Conservation (phyloP, 345 rosid species). For the Eucalyptus polyanthemos region DNA sequence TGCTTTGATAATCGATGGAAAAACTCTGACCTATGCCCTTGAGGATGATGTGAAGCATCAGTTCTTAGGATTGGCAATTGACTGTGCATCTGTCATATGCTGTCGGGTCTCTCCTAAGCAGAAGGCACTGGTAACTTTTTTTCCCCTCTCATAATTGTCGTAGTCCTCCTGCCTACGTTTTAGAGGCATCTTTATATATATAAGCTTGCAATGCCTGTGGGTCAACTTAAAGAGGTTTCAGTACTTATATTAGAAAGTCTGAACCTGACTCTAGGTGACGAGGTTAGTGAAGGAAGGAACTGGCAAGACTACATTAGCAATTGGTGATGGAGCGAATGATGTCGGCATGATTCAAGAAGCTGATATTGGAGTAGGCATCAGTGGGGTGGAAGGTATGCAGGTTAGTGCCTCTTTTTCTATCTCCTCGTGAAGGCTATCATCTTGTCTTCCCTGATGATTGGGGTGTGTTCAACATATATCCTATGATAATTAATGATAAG, state of each 20-base stretch:
- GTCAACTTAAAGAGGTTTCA: neutral
- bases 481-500: neutral
- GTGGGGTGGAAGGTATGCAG: conserved; percentile 99
- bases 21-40: conserved; percentile 71
- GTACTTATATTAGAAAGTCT: neutral
- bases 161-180: neutral
- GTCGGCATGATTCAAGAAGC: conserved; percentile 99
- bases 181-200: neutral
- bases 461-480: neutral
- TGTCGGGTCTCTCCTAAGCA: conserved; percentile 99
- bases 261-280: conserved; percentile 42
- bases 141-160: neutral
- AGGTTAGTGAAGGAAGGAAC: conserved; percentile 96
- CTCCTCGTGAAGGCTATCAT: neutral
- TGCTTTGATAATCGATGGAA: conserved; percentile 94
- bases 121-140: conserved; percentile 72
- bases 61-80: conserved; percentile 81
- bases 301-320: conserved; percentile 81
- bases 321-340: conserved; percentile 99
- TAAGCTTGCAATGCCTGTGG: neutral
- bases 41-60: conserved; percentile 81
- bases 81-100: conserved; percentile 94
- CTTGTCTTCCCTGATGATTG: neutral
- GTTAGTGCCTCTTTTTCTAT: conserved; percentile 24
- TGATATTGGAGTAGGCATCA: conserved; percentile 99